These are phyloP conservation scores for Neurospora sp. DNA, from an alignment of 495 filamentous ascomycete species.

Conservation along the genomic window DNA sequence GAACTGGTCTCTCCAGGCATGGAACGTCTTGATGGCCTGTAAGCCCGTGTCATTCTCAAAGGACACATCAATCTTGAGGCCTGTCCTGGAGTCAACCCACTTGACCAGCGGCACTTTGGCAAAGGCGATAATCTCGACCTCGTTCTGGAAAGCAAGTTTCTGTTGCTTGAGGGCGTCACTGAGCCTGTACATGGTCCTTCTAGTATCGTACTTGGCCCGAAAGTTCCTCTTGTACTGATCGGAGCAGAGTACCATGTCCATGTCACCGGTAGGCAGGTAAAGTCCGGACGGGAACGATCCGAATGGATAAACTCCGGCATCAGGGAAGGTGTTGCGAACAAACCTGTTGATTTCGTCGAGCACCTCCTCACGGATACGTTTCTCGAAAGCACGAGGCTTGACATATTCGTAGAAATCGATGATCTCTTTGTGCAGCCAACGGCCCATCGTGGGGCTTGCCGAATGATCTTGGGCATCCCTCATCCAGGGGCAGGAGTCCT, in stretches of 20 bases:
- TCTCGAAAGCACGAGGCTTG: conserved; percentile 65
- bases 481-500: conserved; percentile 53
- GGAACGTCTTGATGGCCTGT: conserved; percentile 66
- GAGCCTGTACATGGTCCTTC: conserved; percentile 35
- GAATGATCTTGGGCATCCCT: conserved; percentile 33
- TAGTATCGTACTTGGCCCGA: conserved; percentile 25
- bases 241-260: conserved; percentile 85
- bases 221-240: conserved; percentile 38
- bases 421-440: conserved; percentile 73
- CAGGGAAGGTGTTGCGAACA: conserved; percentile 40
- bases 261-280: conserved; percentile 85
- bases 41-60: conserved; percentile 86
- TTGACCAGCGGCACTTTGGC: conserved; percentile 94
- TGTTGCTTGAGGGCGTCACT: conserved; percentile 35
- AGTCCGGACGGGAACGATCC: conserved; percentile 86
- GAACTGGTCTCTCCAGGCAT: conserved; percentile 63
- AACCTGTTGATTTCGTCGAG: conserved; percentile 45
- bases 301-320: conserved; percentile 59
- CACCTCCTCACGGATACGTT: conserved; percentile 61
- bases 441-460: conserved; percentile 28
- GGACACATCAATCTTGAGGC: conserved; percentile 76
- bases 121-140: conserved; percentile 52
- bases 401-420: conserved; percentile 81
- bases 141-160: conserved; percentile 38
- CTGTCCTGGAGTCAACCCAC: conserved; percentile 62